Conservation (phyloP, 371 early-diverging fungal genomes). For the Syncephalastrum sp. region DNA sequence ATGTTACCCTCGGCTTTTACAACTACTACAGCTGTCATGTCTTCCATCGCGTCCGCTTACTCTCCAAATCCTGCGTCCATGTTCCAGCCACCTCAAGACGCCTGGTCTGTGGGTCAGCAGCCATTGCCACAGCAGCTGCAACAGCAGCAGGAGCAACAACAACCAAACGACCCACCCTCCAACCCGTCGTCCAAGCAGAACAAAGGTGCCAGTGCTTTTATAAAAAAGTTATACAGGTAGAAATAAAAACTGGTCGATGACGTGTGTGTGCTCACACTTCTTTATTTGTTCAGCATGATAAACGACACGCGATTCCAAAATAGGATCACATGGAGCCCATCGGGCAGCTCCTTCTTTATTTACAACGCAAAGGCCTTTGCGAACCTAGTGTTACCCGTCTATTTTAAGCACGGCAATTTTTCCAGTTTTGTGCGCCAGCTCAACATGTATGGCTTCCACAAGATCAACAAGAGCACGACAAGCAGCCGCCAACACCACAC, state of each 20-base stretch:
- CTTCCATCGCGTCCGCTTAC: too few species aligned
- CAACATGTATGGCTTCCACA: constrained; percentile 93
- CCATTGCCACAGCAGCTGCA: constrained; percentile 26
- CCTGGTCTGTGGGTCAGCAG: too few species aligned
- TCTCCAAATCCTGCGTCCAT: too few species aligned
- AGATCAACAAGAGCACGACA: constrained; percentile 81
- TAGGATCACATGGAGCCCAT: constrained; percentile 72
- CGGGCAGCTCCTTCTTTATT: constrained; percentile 75
- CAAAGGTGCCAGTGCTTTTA: constrained; percentile 23
- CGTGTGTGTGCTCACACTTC: not conserved
- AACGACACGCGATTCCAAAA: constrained; percentile 65
- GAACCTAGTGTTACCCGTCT: constrained; percentile 78
- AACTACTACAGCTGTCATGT: too few species aligned
- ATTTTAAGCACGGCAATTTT: constrained; percentile 93
- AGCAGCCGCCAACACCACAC: constrained; percentile 72
- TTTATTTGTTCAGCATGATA: constrained; percentile 58
- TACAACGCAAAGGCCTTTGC: constrained; percentile 74
- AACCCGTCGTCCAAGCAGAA: not conserved
- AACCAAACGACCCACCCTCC: not conserved
- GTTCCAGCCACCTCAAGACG: too few species aligned
- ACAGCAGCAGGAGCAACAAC: constrained; percentile 10
- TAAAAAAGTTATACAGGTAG: constrained; percentile 31
- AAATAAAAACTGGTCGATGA: not conserved
- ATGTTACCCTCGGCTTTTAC: too few species aligned
- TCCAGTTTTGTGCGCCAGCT: constrained; percentile 94